Base-by-base conservation (phyloP, 1,284 basidiomycete species). In the Naganishia albida region DNA sequence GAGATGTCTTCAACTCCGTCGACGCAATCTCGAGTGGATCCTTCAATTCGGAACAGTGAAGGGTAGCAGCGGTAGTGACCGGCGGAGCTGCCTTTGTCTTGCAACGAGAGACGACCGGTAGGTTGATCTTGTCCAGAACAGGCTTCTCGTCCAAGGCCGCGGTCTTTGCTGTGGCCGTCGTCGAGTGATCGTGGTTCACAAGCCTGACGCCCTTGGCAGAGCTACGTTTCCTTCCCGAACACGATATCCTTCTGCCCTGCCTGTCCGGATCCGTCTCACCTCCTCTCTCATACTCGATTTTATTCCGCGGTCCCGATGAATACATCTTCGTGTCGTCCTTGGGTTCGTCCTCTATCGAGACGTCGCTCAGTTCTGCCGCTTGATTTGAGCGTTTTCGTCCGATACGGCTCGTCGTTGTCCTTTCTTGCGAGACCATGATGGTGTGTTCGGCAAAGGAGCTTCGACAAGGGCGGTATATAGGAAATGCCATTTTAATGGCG, bases 301-400 rank as follows among this genome's bases (percentile, higher is more conserved):
- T 60, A 20, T 49, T 60, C 44, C 13, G 26, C 15, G 39, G 8
- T 10, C 46, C 46, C 6, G 46, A 10, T 10, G 10, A 8, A 28
- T 60, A 39, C 46, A 23, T 26, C 34, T 3, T 42, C n/a, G 23
- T 34, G 13, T 40, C n/a, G 26, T 49, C 46, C 30, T 46, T 46
- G n/a, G 20, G 38, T 38, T 50, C 57, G 34, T 50, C 57, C 28
- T 57, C 57, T 20, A 60, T 23, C n/a, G 57, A 50, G 15, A 60
- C 57, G n/a, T 60, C 57, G 34, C 38, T 60, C 46, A 60, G 26
- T n/a, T 48, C 57, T 49, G 57, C 57, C 26, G 57, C 46, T 50
- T 60, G 57, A 26, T 50, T 60, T 25, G 57, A 49, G 46, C 57
- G 57, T 38, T 60, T 60, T 38, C 57, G 57, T 49, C 57, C 57